Conservation (phyloP, 441 rosid genomes). For the Pelargonium myrrhifolium region DNA sequence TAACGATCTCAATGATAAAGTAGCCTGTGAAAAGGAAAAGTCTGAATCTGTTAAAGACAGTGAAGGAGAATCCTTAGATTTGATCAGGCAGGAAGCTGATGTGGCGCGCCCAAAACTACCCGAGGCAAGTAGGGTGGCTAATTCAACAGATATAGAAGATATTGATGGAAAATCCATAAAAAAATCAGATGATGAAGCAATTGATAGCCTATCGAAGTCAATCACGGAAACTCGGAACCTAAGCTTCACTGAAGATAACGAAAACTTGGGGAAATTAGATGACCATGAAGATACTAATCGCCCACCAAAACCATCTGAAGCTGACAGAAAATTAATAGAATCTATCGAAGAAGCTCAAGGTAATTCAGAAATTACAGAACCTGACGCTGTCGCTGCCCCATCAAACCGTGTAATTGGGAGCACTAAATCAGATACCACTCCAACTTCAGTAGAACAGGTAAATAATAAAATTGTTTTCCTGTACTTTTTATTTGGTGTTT, state of each 20-base stretch:
- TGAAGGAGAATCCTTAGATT: constrained; percentile 15
- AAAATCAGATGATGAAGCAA: constrained; percentile 8
- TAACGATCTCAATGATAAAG: neutral
- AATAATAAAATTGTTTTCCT: constrained; percentile 14
- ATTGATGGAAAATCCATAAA: neutral
- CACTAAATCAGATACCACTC: constrained; percentile 2
- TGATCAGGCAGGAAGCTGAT: neutral
- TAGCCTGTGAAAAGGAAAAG: constrained; percentile 12
- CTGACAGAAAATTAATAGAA: constrained; percentile 16
- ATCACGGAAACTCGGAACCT: constrained; percentile 5
- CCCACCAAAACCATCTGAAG: neutral
- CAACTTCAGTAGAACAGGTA: constrained; percentile 9
- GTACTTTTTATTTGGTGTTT: neutral
- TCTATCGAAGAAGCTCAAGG: constrained; percentile 14
- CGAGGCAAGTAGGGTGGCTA: neutral
- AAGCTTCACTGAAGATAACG: neutral
- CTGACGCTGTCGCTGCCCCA: constrained; percentile 14
- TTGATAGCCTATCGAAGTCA: neutral
- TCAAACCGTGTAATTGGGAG: constrained; percentile 11
- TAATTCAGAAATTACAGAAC: constrained; percentile 19
- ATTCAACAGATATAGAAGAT: neutral
- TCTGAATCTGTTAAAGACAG: neutral
- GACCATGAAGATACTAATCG: neutral
- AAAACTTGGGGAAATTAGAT: neutral
- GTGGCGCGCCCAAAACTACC: neutral